These are phyloP conservation scores for Naegleria fowleri DNA, from an alignment of 208 protist genomes.

Conservation along the genomic window DNA sequence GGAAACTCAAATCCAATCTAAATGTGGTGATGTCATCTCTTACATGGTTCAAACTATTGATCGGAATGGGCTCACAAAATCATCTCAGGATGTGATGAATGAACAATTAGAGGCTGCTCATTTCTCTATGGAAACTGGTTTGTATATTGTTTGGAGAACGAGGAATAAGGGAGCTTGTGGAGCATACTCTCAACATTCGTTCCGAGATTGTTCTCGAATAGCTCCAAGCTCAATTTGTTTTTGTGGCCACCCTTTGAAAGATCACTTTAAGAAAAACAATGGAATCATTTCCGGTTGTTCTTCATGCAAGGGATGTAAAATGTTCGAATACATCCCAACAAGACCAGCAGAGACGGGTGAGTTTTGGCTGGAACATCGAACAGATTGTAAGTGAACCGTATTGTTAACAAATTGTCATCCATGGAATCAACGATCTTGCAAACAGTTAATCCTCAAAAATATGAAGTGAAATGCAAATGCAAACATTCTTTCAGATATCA, in stretches of 20 bases:
- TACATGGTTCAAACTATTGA: neutral
- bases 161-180: constrained; percentile 48
- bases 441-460: constrained; percentile 52
- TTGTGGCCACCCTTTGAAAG: constrained; percentile 58
- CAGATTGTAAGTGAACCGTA: constrained; percentile 38
- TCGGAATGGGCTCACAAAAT: neutral
- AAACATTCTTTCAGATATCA: constrained; percentile 59
- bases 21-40: too few species aligned
- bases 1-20: constrained; percentile 22
- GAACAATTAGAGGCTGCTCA: constrained; percentile 65
- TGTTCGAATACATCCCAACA: constrained; percentile 69
- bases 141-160: constrained; percentile 69
- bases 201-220: constrained; percentile 65
- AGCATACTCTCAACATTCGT: constrained; percentile 44
- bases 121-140: constrained; percentile 55
- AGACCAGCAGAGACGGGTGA: constrained; percentile 74
- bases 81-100: constrained; percentile 38
- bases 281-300: neutral
- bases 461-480: constrained; percentile 71
- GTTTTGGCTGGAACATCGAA: constrained; percentile 61
- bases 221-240: constrained; percentile 65
- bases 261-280: constrained; percentile 22
- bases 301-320: constrained; percentile 50
- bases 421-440: neutral
- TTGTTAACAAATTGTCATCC: neutral